phyloP scores from a whole-genome alignment of 129 eudicot genomes.

The Helichrysum umbraculigerum region DNA sequence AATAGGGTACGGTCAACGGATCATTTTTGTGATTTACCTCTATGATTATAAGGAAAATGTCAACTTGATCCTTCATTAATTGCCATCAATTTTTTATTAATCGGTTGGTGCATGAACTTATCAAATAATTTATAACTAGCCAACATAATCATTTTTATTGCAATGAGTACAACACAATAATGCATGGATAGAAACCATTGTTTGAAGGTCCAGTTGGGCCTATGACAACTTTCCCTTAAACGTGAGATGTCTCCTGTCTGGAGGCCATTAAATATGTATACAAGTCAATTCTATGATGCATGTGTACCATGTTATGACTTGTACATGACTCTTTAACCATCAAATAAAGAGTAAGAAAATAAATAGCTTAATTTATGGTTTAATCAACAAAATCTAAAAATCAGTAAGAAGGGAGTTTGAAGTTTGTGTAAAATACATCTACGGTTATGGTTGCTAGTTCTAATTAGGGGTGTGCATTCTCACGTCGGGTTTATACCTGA shows the following conservation, averaged over 20 bases:
- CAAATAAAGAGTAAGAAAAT: too few relatives aligned
- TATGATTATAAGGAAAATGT: not conserved
- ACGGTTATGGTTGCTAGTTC: too few relatives aligned
- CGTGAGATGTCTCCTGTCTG: slow-evolving; percentile 39
- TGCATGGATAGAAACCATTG: slow-evolving; percentile 7
- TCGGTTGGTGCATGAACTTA: slow-evolving; percentile 19
- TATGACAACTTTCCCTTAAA: slow-evolving; percentile 15
- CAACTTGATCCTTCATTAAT: slow-evolving; percentile 26
- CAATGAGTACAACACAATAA: not conserved
- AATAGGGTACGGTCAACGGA: too few relatives aligned
- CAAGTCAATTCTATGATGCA: slow-evolving; percentile 33
- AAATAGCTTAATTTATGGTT: not conserved
- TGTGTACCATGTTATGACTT: slow-evolving; percentile 25
- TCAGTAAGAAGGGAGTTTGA: too few relatives aligned
- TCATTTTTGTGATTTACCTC: too few relatives aligned
- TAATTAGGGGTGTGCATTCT: too few relatives aligned
- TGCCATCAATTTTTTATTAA: slow-evolving; percentile 13
- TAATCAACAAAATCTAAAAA: not conserved
- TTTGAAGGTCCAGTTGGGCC: slow-evolving; percentile 27
- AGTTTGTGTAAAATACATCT: too few relatives aligned
- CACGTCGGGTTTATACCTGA: too few relatives aligned
- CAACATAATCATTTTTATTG: not conserved
- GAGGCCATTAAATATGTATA: slow-evolving; percentile 31
- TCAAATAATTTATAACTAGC: not conserved
- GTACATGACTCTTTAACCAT: slow-evolving; percentile 1